Percentiles rank a stretch among this genome's conserved stretches.
phyloP scores from a whole-genome alignment of 352 stramenopile species.

The Phytophthora brassicae region DNA sequence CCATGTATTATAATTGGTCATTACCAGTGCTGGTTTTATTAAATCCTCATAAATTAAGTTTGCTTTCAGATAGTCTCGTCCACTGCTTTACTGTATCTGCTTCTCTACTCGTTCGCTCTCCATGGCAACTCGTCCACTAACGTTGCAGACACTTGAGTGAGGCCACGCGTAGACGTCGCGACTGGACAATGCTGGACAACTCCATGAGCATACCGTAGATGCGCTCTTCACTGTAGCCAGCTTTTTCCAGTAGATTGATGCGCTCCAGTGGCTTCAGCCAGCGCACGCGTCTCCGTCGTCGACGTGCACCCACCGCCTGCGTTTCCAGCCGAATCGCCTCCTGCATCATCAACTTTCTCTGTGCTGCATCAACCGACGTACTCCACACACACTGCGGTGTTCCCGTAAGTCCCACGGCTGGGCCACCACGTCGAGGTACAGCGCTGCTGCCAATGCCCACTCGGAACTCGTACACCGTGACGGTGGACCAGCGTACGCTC shows the following conservation, averaged over 20 bases:
- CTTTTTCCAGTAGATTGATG: slow-evolving; percentile 59
- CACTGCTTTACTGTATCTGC: not conserved
- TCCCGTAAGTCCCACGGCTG: slow-evolving; percentile 41
- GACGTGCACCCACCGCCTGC: not conserved
- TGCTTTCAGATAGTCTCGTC: too few relatives aligned
- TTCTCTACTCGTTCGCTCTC: not conserved
- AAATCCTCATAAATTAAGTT: slow-evolving; percentile 18
- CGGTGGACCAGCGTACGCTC: slow-evolving; percentile 38
- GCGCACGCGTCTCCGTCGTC: slow-evolving; percentile 32
- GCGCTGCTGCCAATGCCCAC: slow-evolving; percentile 56
- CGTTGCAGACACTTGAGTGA: slow-evolving; percentile 5
- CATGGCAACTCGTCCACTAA: too few relatives aligned
- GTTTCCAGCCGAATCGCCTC: not conserved
- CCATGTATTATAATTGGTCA: not conserved
- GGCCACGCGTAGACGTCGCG: slow-evolving; percentile 3
- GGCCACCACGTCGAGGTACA: slow-evolving; percentile 52
- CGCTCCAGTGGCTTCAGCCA: slow-evolving; percentile 69
- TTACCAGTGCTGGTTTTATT: not conserved
- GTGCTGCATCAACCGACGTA: slow-evolving; percentile 29
- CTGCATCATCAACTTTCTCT: not conserved
- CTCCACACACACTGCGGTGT: slow-evolving; percentile 22
- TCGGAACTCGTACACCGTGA: slow-evolving; percentile 65
- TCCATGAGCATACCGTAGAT: slow-evolving; percentile 72
- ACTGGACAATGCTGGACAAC: slow-evolving; percentile 47
- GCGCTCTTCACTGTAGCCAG: slow-evolving; percentile 54